Evolutionary conservation across 768 basidiomycete genomes (phyloP), one percentile per base, ranked within the genome.

Genomic region (Serpula lacrymans): DNA sequence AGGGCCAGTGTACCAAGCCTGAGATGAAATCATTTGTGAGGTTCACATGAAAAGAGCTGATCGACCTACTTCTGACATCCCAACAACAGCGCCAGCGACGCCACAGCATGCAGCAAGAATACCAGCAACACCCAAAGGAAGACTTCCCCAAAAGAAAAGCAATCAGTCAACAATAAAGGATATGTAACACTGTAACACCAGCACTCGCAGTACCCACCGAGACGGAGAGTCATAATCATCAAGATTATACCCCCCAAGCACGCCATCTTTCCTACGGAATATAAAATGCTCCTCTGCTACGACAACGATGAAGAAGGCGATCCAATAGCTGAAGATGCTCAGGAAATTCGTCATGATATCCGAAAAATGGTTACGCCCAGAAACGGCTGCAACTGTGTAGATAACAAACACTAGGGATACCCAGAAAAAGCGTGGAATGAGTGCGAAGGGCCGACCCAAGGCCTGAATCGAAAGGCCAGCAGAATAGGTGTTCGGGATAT

Each of bases 1-100:
- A 0, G 70, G 70, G 4, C 72, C 71, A 21, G 65, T 67, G 42
- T 71, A 71, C 69, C 70, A 72, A 1, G 59, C 56, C 52, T 59
- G 32, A 6, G 27, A 14, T n/a, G 8, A 23, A 29, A 8, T 11
- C 14, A 16, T 16, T 28, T 39, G 36, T 6, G 14, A 27, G 2
- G 4, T 4, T 24, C 3, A 24, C 16, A 22, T 20, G 13, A 6
- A 13, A 39, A 31, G 12, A 40, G 14, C 28, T 9, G 22, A 5
- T n/a, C 8, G 5, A 23, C 57, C 48, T 21, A 59, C 61, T 42
- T 67, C 59, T 12, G 70, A 65, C 72, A 74, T 74, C 5, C 68
- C 64, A 13, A 72, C 58, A 8, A 72, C 65, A 1, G 70, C 70
- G 4, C 67, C 67, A 1, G 58, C 69, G 1, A 66, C 64, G 13